phyloP scores from a whole-genome alignment of 1,139 yeast species.

The Casaregolazyma lundiana region DNA sequence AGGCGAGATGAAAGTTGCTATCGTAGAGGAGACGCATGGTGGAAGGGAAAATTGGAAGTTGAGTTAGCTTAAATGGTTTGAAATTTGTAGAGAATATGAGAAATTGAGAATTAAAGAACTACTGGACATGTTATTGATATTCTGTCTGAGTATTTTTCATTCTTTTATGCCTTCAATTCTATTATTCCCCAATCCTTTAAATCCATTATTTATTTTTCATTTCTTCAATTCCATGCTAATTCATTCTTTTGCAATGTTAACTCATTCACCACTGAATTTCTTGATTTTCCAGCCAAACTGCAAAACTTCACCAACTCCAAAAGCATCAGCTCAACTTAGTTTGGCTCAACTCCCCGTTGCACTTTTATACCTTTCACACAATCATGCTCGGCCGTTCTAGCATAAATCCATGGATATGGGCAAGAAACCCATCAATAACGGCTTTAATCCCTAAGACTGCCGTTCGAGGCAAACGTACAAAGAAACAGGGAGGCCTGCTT shows the following conservation, averaged over 20 bases:
- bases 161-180: too few relatives aligned
- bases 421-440: conserved; percentile 7
- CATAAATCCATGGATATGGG: conserved; percentile 3
- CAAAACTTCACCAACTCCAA: not conserved
- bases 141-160: too few relatives aligned
- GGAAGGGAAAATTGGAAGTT: too few relatives aligned
- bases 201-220: too few relatives aligned
- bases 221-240: too few relatives aligned
- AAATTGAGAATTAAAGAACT: too few relatives aligned
- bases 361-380: not conserved
- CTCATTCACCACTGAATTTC: not conserved
- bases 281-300: not conserved
- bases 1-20: conserved; percentile 7
- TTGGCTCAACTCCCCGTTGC: not conserved
- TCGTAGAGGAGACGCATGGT: conserved; percentile 5
- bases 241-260: too few relatives aligned
- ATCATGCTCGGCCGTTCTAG: conserved; percentile 6
- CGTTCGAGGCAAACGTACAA: conserved; percentile 43
- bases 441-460: conserved; percentile 9
- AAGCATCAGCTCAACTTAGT: not conserved
- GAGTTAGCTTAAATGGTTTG: too few relatives aligned
- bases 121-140: too few relatives aligned
- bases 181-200: too few relatives aligned
- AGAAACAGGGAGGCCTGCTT: conserved; percentile 37
- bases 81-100: too few relatives aligned